Percentiles rank a stretch among this genome's conserved stretches.
These are phyloP conservation scores for Pleurotus platypus DNA, from an alignment of 768 basidiomycete genomes.

Conservation along the genomic window DNA sequence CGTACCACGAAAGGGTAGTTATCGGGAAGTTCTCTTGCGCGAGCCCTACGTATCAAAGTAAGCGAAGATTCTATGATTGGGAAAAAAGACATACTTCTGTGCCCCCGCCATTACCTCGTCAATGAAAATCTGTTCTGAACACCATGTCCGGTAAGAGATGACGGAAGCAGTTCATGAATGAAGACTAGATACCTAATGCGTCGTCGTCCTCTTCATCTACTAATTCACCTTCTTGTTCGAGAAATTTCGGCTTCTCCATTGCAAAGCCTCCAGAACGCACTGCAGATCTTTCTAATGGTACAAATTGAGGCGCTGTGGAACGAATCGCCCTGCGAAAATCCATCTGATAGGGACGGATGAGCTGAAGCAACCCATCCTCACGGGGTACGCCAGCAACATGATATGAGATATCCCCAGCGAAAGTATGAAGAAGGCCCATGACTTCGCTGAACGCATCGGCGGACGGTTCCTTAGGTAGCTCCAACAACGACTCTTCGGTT, in stretches of 20 bases:
- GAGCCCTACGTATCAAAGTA: slow-evolving; percentile 38
- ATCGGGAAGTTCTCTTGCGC: slow-evolving; percentile 68
- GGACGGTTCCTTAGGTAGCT: slow-evolving; percentile 50
- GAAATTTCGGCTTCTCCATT: slow-evolving; percentile 25
- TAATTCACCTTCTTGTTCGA: slow-evolving; percentile 36
- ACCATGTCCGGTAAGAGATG: no score
- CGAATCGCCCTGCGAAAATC: slow-evolving; percentile 46
- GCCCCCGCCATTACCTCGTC: slow-evolving; percentile 50
- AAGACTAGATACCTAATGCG: background rate
- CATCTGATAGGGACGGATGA: slow-evolving; percentile 45
- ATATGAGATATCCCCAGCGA: slow-evolving; percentile 37
- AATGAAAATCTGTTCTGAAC: slow-evolving; percentile 35
- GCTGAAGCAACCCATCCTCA: slow-evolving; percentile 50
- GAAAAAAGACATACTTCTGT: slow-evolving; percentile 32
- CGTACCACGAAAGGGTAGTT: slow-evolving; percentile 65
- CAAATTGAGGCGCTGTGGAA: slow-evolving; percentile 54
- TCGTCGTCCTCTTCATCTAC: slow-evolving; percentile 6
- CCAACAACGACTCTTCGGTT: slow-evolving; percentile 27
- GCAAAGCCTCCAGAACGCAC: slow-evolving; percentile 9
- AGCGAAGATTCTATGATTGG: background rate
- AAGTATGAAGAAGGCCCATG: slow-evolving; percentile 40
- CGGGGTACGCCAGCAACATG: slow-evolving; percentile 54
- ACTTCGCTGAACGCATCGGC: slow-evolving; percentile 57
- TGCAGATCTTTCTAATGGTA: slow-evolving; percentile 37
- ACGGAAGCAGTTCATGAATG: no score